Conservation (phyloP, 2,329 filamentous ascomycete species). For the Colletotrichum lentis region DNA sequence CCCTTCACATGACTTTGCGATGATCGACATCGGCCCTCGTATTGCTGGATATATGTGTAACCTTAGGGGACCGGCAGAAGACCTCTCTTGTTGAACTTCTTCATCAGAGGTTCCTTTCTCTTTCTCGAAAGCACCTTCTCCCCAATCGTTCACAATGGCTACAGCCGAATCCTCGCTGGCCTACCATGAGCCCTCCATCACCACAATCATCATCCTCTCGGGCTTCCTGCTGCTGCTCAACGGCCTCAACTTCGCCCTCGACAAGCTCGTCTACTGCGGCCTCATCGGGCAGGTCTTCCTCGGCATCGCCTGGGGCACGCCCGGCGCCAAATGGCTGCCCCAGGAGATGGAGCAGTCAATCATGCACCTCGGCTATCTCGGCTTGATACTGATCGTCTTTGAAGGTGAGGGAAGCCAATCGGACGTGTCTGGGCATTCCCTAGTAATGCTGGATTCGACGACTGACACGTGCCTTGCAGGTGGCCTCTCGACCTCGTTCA, state of each 20-base stretch:
- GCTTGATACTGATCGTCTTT: conserved; percentile 75
- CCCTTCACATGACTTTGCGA: background rate
- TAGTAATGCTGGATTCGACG: too few relatives aligned
- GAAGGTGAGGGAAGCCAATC: conserved; percentile 58
- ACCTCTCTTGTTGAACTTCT: too few relatives aligned
- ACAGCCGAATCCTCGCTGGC: conserved; percentile 48
- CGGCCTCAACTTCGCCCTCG: conserved; percentile 62
- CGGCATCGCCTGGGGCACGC: conserved; percentile 74
- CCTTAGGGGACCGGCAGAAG: too few relatives aligned
- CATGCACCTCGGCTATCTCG: conserved; percentile 75
- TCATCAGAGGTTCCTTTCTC: too few relatives aligned
- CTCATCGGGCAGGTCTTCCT: conserved; percentile 76
- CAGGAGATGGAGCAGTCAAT: conserved; percentile 61
- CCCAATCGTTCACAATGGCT: conserved; percentile 8
- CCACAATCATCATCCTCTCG: conserved; percentile 65
- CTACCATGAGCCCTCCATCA: conserved; percentile 71
- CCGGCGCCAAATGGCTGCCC: conserved; percentile 68
- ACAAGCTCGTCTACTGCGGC: conserved; percentile 72
- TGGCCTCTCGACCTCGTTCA: conserved; percentile 64
- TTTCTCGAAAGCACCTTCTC: background rate
- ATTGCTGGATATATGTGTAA: too few relatives aligned
- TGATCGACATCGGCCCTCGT: background rate
- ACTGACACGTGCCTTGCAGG: conserved; percentile 48
- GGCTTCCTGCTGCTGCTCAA: conserved; percentile 72
- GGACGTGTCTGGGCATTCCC: background rate